These are phyloP conservation scores for Rhodosporidiobolus odoratus DNA, from an alignment of 768 basidiomycete genomes.

Conservation along the genomic window DNA sequence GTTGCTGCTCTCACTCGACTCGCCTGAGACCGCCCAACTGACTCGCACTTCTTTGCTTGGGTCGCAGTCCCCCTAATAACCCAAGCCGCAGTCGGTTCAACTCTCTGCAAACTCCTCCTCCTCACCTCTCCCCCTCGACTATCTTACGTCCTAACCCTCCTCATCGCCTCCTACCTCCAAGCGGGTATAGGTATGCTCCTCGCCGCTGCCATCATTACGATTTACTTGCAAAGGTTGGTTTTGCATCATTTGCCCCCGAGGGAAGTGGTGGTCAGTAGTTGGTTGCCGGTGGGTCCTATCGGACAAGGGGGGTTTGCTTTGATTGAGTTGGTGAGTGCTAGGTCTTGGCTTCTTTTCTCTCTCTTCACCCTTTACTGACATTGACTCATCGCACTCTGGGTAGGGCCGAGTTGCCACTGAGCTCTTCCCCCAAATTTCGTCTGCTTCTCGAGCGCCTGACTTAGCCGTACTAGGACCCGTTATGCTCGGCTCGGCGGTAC, in stretches of 20 bases:
- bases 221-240: conserved; percentile 40
- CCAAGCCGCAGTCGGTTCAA: conserved; percentile 34
- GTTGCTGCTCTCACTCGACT: neutral
- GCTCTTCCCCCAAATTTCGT: conserved; percentile 35
- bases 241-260: conserved; percentile 39
- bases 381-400: neutral
- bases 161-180: conserved; percentile 39
- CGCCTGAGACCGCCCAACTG: neutral
- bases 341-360: neutral
- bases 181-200: conserved; percentile 36
- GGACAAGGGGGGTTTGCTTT: conserved; percentile 39
- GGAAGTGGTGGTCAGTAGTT: conserved; percentile 39
- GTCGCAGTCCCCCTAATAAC: conserved; percentile 40
- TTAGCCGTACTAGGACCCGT: conserved; percentile 19
- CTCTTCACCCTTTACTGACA: neutral
- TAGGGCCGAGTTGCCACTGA: conserved; percentile 32
- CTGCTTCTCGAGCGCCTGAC: conserved; percentile 2
- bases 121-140: neutral
- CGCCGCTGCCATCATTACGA: conserved; percentile 35
- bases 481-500: conserved; percentile 34
- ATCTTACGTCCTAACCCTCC: conserved; percentile 34
- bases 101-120: conserved; percentile 37
- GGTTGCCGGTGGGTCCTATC: conserved; percentile 40
- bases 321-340: neutral
- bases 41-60: neutral